Conservation (phyloP, 768 basidiomycete genomes). For the Suillus variegatus region DNA sequence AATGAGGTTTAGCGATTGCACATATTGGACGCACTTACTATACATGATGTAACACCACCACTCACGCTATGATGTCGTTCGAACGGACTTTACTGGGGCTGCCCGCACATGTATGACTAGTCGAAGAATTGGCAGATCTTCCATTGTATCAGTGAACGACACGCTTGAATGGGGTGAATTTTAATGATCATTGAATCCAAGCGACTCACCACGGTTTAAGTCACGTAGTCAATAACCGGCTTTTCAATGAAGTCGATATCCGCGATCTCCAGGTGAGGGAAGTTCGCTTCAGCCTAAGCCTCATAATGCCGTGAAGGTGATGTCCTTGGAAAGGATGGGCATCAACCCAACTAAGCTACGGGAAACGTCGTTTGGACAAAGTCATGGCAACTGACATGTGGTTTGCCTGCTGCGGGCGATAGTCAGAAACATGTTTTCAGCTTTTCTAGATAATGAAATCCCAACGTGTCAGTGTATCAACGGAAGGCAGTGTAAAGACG, state of each 20-base stretch:
- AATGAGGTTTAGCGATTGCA: too few relatives aligned
- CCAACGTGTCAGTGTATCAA: background rate
- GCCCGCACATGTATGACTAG: too few relatives aligned
- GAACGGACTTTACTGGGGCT: too few relatives aligned
- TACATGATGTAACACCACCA: too few relatives aligned
- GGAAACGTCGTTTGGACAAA: background rate
- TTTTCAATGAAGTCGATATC: constrained; percentile 40
- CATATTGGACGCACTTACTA: too few relatives aligned
- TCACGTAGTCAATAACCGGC: constrained; percentile 66
- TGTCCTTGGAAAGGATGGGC: too few relatives aligned
- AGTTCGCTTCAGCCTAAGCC: constrained; percentile 16
- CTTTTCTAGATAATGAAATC: background rate
- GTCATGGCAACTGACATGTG: background rate
- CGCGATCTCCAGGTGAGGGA: constrained; percentile 45
- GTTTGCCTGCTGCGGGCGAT: background rate
- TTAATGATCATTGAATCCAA: constrained; percentile 67
- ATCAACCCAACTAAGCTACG: background rate
- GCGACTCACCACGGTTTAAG: constrained; percentile 40
- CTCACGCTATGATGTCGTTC: too few relatives aligned
- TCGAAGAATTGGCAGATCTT: too few relatives aligned
- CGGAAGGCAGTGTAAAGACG: background rate
- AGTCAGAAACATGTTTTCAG: background rate
- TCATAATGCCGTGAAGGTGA: too few relatives aligned
- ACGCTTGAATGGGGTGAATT: too few relatives aligned
- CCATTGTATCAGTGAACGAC: too few relatives aligned